Base-by-base conservation (phyloP, 2,329 filamentous ascomycete species). In the Penicillium sp. region DNA sequence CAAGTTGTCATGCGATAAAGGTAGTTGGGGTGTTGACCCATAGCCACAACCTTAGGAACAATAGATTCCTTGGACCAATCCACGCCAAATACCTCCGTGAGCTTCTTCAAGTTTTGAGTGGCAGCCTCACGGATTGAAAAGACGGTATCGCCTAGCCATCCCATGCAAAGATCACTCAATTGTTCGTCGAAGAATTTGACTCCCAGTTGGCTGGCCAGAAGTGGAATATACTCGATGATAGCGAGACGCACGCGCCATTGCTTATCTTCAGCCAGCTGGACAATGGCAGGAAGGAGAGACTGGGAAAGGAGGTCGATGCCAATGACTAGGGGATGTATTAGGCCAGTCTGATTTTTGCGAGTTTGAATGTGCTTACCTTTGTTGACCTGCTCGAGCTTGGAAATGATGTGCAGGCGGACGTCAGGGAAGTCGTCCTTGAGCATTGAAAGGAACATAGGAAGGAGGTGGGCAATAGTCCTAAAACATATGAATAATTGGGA, bases 1-100 rank as follows among this genome's bases (percentile, higher is more conserved):
- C 91, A 97, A n/a, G 93, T 98, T 7, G 93, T 98, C 93, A 98
- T 98, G 65, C 93, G 81, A 78, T 98, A 98, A 37, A 98, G 84
- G 67, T 98, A 98, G 74, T 98, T 98, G 47, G 91, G 88, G 67
- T 98, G 93, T 63, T 88, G 87, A 45, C 93, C 93, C 93, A 98
- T 97, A 25, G 86, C 87, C 79, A 95, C 93, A 51, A 98, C 93
- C 75, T 97, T 97, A 45, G 93, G 93, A 57, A 98, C 94, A 61
- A 98, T 98, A 32, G 90, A 89, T 64, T 90, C 87, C 67, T 85
- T 94, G 29, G 93, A 91, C 93, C 93, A 98, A 50, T 95, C 89
- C 11, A 97, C 90, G 33, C 93, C 93, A 63, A 98, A 98, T 1
- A 98, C 93, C 69, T 98, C 93, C 6, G 93, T 97, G 46, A 98